These are phyloP conservation scores for Termitomyces sp. DNA, from an alignment of 768 basidiomycete genomes.

Conservation along the genomic window DNA sequence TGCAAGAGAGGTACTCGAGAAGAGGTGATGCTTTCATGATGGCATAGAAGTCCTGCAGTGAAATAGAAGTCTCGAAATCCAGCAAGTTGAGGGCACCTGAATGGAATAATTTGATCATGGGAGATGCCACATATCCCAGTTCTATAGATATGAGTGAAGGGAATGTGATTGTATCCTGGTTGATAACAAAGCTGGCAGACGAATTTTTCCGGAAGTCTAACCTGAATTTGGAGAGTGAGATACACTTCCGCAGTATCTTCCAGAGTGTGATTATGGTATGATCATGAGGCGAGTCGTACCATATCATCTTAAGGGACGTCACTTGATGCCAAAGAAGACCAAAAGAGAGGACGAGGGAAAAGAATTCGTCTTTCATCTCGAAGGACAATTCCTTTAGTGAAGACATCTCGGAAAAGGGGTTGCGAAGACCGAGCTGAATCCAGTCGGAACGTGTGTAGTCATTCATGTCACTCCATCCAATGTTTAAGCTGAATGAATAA, in stretches of 20 bases:
- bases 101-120: background rate
- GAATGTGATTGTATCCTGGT: background rate
- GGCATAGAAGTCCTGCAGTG: background rate
- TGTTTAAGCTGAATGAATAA: background rate
- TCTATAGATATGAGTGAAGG: background rate
- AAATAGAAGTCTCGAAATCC: background rate
- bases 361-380: background rate
- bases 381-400: background rate
- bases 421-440: background rate
- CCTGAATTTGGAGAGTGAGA: background rate
- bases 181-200: background rate
- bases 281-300: background rate
- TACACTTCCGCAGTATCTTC: background rate
- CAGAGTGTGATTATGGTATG: background rate
- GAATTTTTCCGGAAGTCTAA: background rate
- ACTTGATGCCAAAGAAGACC: background rate
- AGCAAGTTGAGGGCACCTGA: background rate
- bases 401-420: background rate
- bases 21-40: background rate
- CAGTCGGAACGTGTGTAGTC: background rate
- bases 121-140: background rate
- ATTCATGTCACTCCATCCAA: background rate
- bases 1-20: background rate
- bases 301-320: background rate
- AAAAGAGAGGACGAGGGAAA: background rate